phyloP scores from a whole-genome alignment of 495 filamentous ascomycete genomes.

The Articulospora tetracladia region DNA sequence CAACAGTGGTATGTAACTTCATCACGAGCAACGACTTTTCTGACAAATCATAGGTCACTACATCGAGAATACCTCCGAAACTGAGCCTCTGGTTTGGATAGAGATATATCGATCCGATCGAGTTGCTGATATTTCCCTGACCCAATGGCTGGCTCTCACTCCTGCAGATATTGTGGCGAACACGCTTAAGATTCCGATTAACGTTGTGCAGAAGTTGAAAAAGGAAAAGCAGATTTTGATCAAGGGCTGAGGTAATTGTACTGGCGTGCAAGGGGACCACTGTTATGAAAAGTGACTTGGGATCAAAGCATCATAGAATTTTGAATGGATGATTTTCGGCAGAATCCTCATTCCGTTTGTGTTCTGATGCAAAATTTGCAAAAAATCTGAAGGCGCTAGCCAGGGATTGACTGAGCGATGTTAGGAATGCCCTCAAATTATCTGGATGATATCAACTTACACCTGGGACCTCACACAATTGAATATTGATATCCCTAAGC shows the following conservation, averaged over 20 bases:
- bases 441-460: no score
- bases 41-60: conserved; percentile 38
- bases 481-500: not conserved
- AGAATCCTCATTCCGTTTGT: no score
- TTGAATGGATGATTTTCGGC: no score
- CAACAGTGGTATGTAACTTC: conserved; percentile 34
- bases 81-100: conserved; percentile 58
- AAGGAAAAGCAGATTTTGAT: conserved; percentile 61
- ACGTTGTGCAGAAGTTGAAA: conserved; percentile 52
- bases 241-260: conserved; percentile 8
- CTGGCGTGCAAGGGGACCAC: no score
- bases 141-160: conserved; percentile 63
- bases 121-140: conserved; percentile 57
- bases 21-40: no score
- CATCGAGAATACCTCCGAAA: conserved; percentile 60
- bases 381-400: no score
- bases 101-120: conserved; percentile 63
- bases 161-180: conserved; percentile 56
- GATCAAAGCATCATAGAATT: no score
- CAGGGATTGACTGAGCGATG: conserved; percentile 1
- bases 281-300: no score
- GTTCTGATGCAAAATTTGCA: no score
- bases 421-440: no score
- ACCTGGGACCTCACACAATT: conserved; percentile 1
- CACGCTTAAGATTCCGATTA: conserved; percentile 52